Percentiles rank a stretch among this genome's conserved stretches.
Conservation (phyloP, 1,284 basidiomycete species). For the Marasmius sp. region DNA sequence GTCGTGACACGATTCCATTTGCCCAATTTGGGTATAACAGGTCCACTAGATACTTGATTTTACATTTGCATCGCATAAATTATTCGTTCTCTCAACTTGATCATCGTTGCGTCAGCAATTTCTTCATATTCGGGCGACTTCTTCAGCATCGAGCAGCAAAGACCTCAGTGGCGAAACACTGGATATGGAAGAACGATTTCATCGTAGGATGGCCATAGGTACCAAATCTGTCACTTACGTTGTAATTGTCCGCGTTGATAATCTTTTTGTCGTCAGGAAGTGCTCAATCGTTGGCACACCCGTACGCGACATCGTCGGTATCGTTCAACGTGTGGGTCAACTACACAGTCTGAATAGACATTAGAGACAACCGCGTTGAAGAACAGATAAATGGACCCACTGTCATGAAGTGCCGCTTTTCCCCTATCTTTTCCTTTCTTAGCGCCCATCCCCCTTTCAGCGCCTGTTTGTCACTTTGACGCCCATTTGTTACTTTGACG, state of each 20-base stretch:
- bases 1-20: too few relatives aligned
- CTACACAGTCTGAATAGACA: slow-evolving; percentile 7
- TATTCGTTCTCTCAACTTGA: too few relatives aligned
- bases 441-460: too few relatives aligned
- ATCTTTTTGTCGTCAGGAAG: slow-evolving; percentile 15
- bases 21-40: too few relatives aligned
- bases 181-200: background rate
- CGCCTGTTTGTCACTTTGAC: too few relatives aligned
- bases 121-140: too few relatives aligned
- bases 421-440: too few relatives aligned
- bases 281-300: slow-evolving; percentile 24
- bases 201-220: background rate
- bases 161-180: background rate
- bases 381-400: background rate
- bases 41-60: too few relatives aligned
- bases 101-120: too few relatives aligned
- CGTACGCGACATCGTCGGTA: slow-evolving; percentile 25
- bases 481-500: too few relatives aligned
- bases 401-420: too few relatives aligned
- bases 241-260: slow-evolving; percentile 28
- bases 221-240: slow-evolving; percentile 14
- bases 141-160: background rate
- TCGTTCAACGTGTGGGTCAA: slow-evolving; percentile 23
- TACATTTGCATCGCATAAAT: too few relatives aligned
- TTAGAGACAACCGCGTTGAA: background rate